Evolutionary conservation across 2,329 filamentous ascomycete species (phyloP).

Genomic region (Dactylellina leptospora): DNA sequence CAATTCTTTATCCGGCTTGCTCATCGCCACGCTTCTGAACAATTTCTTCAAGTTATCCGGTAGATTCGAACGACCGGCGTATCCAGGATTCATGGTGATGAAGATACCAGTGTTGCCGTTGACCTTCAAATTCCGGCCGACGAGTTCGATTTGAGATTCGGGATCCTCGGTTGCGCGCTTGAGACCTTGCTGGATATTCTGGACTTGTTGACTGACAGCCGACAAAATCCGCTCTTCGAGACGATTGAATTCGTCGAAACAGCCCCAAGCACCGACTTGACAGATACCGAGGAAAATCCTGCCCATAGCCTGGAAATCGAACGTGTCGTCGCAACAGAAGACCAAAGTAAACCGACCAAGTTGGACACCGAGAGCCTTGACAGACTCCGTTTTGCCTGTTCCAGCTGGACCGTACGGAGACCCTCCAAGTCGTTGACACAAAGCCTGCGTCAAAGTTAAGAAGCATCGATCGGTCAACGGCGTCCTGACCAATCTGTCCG

Average conservation of each 20-base stretch:
- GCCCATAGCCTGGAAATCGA: conserved; percentile 99
- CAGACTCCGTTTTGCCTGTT: conserved; percentile 98
- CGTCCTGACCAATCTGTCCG: conserved; percentile 93
- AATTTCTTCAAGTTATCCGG: conserved; percentile 99
- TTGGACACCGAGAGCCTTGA: conserved; percentile 96
- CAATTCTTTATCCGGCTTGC: conserved; percentile 98
- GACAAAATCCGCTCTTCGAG: conserved; percentile 97
- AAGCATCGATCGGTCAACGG: conserved; percentile 98
- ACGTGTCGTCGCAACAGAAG: conserved; percentile 99
- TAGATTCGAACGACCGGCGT: conserved; percentile 95
- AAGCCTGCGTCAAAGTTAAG: conserved; percentile 92
- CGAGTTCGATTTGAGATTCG: conserved; percentile 89
- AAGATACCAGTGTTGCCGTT: conserved; percentile 97
- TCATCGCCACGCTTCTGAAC: conserved; percentile 99
- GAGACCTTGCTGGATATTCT: conserved; percentile 97
- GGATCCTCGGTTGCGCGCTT: conserved; percentile 83
- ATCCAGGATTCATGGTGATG: conserved; percentile 99
- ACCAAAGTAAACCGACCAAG: conserved; percentile 97
- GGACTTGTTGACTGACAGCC: conserved; percentile 97
- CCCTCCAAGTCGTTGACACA: conserved; percentile 92
- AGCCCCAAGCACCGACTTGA: conserved; percentile 98
- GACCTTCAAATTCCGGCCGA: conserved; percentile 87
- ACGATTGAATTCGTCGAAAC: conserved; percentile 99
- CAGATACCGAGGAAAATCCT: conserved; percentile 99
- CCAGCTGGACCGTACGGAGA: conserved; percentile 97